phyloP scores from a whole-genome alignment of 768 basidiomycete species.

The Boletus reticulatus region DNA sequence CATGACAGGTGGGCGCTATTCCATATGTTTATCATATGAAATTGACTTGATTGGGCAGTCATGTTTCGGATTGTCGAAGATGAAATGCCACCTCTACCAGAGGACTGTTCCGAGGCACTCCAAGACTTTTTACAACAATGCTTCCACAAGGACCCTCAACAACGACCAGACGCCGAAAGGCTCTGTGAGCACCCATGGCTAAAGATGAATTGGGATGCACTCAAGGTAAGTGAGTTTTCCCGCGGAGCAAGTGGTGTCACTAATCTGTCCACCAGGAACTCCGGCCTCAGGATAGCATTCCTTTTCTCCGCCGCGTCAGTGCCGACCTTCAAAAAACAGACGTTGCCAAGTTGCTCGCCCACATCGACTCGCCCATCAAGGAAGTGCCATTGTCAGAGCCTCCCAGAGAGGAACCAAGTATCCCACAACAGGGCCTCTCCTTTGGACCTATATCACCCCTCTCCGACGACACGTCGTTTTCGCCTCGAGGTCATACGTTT shows the following conservation, averaged over 20 bases:
- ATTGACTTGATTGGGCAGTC: slow-evolving; percentile 44
- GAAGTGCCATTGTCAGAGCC: slow-evolving; percentile 46
- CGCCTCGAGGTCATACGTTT: slow-evolving; percentile 74
- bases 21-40: neutral
- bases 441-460: slow-evolving; percentile 33
- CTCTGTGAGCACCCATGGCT: slow-evolving; percentile 94
- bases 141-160: slow-evolving; percentile 83
- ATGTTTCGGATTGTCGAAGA: slow-evolving; percentile 99
- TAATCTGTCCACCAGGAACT: slow-evolving; percentile 51
- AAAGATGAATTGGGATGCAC: slow-evolving; percentile 71
- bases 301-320: slow-evolving; percentile 90
- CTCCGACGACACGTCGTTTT: slow-evolving; percentile 40
- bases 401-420: slow-evolving; percentile 39
- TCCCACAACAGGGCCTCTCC: slow-evolving; percentile 39
- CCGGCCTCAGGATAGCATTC: slow-evolving; percentile 91
- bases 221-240: slow-evolving; percentile 53
- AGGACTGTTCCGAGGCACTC: slow-evolving; percentile 71
- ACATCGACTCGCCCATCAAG: slow-evolving; percentile 30
- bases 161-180: slow-evolving; percentile 79
- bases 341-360: slow-evolving; percentile 50
- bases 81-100: slow-evolving; percentile 82
- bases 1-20: slow-evolving; percentile 72
- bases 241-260: neutral
- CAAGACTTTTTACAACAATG: slow-evolving; percentile 81
- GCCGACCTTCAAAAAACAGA: slow-evolving; percentile 79